Percentiles rank a stretch among this genome's conserved stretches.
phyloP scores from a whole-genome alignment of 441 rosid genomes.

The Viola pubescens region DNA sequence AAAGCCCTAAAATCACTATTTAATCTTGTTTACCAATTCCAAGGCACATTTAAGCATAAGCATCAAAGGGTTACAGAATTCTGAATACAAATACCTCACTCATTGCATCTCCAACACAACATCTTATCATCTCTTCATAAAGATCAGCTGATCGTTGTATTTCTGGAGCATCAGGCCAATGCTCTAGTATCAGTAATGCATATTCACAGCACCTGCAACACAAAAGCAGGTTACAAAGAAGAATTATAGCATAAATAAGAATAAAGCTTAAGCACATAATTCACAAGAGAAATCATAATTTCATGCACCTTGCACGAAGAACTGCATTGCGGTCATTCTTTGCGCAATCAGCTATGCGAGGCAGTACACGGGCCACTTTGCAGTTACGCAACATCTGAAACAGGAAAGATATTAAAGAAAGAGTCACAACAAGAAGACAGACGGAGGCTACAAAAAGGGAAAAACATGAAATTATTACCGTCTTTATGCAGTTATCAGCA shows the following conservation, averaged over 20 bases:
- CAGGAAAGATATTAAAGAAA: conserved; percentile 11
- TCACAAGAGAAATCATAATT: conserved; percentile 12
- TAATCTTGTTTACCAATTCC: too few relatives aligned
- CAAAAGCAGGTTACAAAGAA: conserved; percentile 14
- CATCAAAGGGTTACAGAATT: conserved; percentile 8
- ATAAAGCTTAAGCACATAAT: conserved; percentile 18
- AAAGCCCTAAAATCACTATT: too few relatives aligned
- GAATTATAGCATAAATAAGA: conserved; percentile 15
- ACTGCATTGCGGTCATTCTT: conserved; percentile 86
- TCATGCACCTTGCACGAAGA: conserved; percentile 79
- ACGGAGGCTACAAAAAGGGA: conserved; percentile 5
- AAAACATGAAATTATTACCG: conserved; percentile 39
- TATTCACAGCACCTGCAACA: conserved; percentile 86
- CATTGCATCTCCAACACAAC: conserved; percentile 98
- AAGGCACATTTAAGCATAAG: conserved; percentile 1
- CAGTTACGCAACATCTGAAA: conserved; percentile 90
- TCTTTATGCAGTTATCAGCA: conserved; percentile 96
- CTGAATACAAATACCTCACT: conserved; percentile 63
- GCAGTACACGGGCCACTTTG: conserved; percentile 87
- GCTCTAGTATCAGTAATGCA: conserved; percentile 80
- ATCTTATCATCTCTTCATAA: conserved; percentile 82
- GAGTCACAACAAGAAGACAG: conserved; percentile 16
- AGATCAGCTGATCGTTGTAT: conserved; percentile 85
- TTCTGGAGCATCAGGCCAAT: conserved; percentile 97
- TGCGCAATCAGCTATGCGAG: conserved; percentile 86